phyloP scores from a whole-genome alignment of 768 basidiomycete genomes.

The Sutorius australiensis region DNA sequence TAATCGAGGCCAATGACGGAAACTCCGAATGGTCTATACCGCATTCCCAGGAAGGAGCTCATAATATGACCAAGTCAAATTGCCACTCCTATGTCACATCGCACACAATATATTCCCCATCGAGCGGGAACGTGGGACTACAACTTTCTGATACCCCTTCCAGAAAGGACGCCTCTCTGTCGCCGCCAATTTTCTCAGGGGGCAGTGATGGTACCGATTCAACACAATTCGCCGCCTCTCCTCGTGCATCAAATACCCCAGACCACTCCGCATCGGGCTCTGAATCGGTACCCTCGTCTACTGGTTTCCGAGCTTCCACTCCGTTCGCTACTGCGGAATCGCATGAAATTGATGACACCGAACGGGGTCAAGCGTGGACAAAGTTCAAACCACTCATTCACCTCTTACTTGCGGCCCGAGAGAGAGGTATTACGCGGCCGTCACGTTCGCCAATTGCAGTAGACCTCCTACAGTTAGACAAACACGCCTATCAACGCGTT shows the following conservation, averaged over 20 bases:
- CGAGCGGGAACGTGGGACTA: constrained; percentile 9
- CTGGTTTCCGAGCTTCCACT: not conserved
- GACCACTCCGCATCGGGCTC: not conserved
- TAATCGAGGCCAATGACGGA: constrained; percentile 3
- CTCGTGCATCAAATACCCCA: constrained; percentile 4
- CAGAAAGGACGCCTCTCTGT: not conserved
- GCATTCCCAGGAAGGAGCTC: not conserved
- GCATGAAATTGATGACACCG: constrained; percentile 5
- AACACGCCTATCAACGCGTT: constrained; percentile 20
- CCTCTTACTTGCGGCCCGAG: constrained; percentile 19
- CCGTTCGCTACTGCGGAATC: constrained; percentile 1
- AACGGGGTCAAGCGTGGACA: constrained; percentile 13
- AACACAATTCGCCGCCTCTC: not conserved
- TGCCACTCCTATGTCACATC: not conserved
- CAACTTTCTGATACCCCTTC: constrained; percentile 1
- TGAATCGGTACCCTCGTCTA: constrained; percentile 1
- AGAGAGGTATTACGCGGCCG: constrained; percentile 32
- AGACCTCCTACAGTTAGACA: constrained; percentile 31
- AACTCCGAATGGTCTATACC: not conserved
- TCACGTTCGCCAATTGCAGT: constrained; percentile 38
- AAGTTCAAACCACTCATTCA: constrained; percentile 32
- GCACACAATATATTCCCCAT: constrained; percentile 4
- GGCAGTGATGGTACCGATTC: not conserved
- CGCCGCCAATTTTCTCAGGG: not conserved
- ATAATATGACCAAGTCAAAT: constrained; percentile 3